Conservation (phyloP, 306 rosid species). For the Cotoneaster glaucophyllus region DNA sequence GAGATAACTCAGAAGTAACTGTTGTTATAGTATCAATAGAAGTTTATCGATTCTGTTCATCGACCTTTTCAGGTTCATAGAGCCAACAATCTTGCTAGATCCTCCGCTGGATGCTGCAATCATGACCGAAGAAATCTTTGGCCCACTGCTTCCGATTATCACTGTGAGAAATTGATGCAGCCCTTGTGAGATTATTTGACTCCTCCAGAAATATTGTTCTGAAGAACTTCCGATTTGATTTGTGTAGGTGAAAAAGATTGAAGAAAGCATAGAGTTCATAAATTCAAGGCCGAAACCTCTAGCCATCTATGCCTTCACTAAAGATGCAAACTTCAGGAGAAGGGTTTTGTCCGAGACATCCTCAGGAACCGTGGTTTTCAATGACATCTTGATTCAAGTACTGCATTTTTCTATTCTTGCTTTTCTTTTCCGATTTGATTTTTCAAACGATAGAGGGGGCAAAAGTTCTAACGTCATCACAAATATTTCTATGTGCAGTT, state of each 20-base stretch:
- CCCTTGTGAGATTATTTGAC: not conserved
- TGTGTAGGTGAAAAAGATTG: constrained; percentile 56
- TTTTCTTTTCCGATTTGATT: not conserved
- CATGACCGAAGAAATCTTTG: constrained; percentile 88
- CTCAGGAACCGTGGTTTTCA: constrained; percentile 78
- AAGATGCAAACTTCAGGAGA: constrained; percentile 52
- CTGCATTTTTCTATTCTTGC: not conserved
- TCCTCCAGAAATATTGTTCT: not conserved
- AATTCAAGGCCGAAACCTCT: constrained; percentile 84
- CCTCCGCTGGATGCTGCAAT: constrained; percentile 71
- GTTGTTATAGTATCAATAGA: not conserved
- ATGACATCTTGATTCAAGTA: constrained; percentile 80
- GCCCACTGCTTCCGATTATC: constrained; percentile 84
- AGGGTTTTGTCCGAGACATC: constrained; percentile 65
- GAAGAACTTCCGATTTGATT: not conserved
- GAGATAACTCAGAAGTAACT: not conserved
- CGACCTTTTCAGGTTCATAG: constrained; percentile 55
- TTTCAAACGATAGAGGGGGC: not conserved
- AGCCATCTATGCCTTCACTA: constrained; percentile 74
- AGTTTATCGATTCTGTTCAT: not conserved
- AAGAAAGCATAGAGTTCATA: constrained; percentile 65
- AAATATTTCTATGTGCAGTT: constrained; percentile 49
- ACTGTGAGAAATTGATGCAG: constrained; percentile 47
- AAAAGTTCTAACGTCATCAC: not conserved
- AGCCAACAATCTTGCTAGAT: constrained; percentile 80